Evolutionary conservation across 2,329 filamentous ascomycete species (phyloP).

Genomic region (Scleromitrula shiraiana): DNA sequence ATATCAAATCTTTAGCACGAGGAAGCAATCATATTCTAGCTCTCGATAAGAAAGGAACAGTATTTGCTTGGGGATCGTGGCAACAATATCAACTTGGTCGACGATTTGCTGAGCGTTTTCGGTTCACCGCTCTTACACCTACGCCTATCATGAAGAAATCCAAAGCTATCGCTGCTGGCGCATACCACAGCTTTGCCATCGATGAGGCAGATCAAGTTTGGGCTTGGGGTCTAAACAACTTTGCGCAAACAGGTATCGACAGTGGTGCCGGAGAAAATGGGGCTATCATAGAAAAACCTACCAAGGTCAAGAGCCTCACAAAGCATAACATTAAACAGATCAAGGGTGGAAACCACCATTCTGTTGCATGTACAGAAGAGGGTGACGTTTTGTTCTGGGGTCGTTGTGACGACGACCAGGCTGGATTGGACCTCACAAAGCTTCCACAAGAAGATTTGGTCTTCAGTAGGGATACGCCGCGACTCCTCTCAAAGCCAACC

Average conservation of each 20-base stretch:
- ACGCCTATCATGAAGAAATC: slow-evolving; percentile 27
- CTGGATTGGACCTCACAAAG: slow-evolving; percentile 47
- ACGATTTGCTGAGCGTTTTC: slow-evolving; percentile 26
- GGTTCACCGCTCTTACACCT: slow-evolving; percentile 21
- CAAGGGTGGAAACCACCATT: slow-evolving; percentile 69
- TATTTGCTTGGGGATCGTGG: slow-evolving; percentile 57
- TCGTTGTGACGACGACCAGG: slow-evolving; percentile 45
- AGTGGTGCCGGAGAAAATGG: slow-evolving; percentile 59
- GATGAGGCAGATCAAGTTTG: slow-evolving; percentile 62
- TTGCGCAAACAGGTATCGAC: slow-evolving; percentile 66
- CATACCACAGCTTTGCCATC: slow-evolving; percentile 76
- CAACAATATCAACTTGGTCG: slow-evolving; percentile 63
- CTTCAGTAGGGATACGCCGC: slow-evolving; percentile 52
- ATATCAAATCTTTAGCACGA: slow-evolving; percentile 44
- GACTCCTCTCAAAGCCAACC: slow-evolving; percentile 62
- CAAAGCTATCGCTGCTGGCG: slow-evolving; percentile 41
- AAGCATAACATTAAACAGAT: slow-evolving; percentile 34
- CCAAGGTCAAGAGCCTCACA: not conserved
- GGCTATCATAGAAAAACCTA: slow-evolving; percentile 44
- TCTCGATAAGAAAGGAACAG: slow-evolving; percentile 48
- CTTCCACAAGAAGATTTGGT: slow-evolving; percentile 52
- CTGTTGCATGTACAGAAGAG: slow-evolving; percentile 51
- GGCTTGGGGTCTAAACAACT: slow-evolving; percentile 83
- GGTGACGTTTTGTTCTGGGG: slow-evolving; percentile 55
- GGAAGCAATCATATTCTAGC: slow-evolving; percentile 53